Evolutionary conservation across 768 basidiomycete species (phyloP).

Genomic region (Mycena olivaceomarginata): DNA sequence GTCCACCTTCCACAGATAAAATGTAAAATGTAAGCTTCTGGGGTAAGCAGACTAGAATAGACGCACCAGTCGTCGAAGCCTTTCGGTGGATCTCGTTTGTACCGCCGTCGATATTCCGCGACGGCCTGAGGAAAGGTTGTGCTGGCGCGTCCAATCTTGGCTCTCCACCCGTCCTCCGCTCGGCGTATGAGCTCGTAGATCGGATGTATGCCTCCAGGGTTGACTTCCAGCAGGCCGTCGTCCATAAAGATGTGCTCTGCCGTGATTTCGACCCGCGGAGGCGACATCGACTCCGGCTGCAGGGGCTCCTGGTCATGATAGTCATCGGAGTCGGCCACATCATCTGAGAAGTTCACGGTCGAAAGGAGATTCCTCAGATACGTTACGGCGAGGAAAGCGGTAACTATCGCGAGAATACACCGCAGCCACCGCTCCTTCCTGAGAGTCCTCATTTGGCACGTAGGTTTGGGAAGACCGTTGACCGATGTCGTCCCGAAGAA

Average conservation of each 20-base stretch:
- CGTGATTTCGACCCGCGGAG: not conserved
- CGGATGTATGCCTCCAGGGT: conserved; percentile 63
- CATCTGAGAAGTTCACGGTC: not conserved
- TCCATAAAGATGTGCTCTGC: conserved; percentile 19
- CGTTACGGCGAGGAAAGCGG: not conserved
- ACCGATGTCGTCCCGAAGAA: not conserved
- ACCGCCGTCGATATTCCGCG: conserved; percentile 83
- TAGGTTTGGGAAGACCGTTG: not conserved
- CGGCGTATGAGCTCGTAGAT: conserved; percentile 64
- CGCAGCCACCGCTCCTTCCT: conserved; percentile 2
- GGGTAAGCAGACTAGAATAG: conserved; percentile 1
- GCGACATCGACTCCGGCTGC: not conserved
- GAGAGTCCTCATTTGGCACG: not conserved
- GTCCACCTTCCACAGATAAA: conserved; percentile 61
- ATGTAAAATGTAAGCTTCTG: conserved; percentile 38
- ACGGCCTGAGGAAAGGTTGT: conserved; percentile 85
- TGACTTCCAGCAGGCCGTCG: conserved; percentile 61
- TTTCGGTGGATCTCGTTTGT: conserved; percentile 86
- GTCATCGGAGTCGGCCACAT: not conserved
- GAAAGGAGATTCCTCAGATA: not conserved
- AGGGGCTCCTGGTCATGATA: too few species aligned
- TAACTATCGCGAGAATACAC: not conserved
- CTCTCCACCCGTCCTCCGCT: conserved; percentile 61
- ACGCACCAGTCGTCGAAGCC: conserved; percentile 92
- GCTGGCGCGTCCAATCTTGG: conserved; percentile 81